Conservation (phyloP, 495 filamentous ascomycete species). For the Zalerion maritima region DNA sequence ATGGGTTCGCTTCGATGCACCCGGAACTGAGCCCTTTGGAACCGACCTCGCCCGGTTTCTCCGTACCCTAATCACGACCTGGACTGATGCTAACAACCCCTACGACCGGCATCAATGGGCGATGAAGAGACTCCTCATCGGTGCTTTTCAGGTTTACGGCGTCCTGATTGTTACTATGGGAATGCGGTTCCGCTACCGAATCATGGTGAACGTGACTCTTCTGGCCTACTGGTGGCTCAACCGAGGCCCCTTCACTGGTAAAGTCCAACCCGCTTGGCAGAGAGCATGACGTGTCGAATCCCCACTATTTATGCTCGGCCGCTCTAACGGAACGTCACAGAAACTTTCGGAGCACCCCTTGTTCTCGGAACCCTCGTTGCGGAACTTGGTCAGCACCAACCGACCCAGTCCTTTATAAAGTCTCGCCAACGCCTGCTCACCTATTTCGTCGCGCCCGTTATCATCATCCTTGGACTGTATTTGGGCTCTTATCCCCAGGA, state of each 20-base stretch:
- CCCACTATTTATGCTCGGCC: too few relatives aligned
- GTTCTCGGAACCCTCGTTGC: constrained; percentile 47
- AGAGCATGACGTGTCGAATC: neutral
- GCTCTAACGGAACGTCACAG: constrained; percentile 14
- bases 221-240: constrained; percentile 39
- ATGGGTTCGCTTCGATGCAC: constrained; percentile 42
- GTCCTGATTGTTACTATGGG: constrained; percentile 40
- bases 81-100: constrained; percentile 42
- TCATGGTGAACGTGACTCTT: constrained; percentile 35
- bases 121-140: constrained; percentile 42
- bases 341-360: constrained; percentile 43
- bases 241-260: constrained; percentile 18
- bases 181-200: constrained; percentile 40
- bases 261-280: too few relatives aligned
- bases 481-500: constrained; percentile 47
- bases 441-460: constrained; percentile 27
- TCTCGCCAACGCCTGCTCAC: constrained; percentile 29
- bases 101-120: constrained; percentile 57
- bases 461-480: constrained; percentile 35
- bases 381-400: constrained; percentile 40
- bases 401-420: constrained; percentile 36
- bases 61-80: constrained; percentile 35
- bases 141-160: constrained; percentile 48
- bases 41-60: constrained; percentile 24
- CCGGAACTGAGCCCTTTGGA: constrained; percentile 19